Evolutionary conservation across 2,329 filamentous ascomycete species (phyloP).

Genomic region (Epicoccum nigrum): DNA sequence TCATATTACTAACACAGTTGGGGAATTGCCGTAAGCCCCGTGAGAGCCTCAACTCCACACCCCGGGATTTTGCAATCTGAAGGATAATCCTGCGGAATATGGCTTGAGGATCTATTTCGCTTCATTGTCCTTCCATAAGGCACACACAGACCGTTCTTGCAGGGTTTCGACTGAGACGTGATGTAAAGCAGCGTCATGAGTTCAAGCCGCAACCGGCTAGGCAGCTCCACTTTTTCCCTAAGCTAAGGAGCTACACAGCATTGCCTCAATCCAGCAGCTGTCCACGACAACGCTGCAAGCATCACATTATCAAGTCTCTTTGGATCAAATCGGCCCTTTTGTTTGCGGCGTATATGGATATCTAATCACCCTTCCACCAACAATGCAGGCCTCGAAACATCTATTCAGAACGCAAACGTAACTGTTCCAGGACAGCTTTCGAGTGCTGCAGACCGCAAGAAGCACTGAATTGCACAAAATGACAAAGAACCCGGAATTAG

Average conservation of each 20-base stretch:
- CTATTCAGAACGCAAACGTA: constrained; percentile 4
- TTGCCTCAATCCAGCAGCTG: not conserved
- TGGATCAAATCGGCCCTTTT: constrained; percentile 9
- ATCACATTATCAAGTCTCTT: not conserved
- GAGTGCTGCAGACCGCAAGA: not conserved
- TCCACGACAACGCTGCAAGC: constrained; percentile 8
- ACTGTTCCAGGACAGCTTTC: constrained; percentile 1
- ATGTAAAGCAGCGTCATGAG: constrained; percentile 4
- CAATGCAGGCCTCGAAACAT: constrained; percentile 9
- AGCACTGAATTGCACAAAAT: not conserved
- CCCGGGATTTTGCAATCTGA: not conserved
- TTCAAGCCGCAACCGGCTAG: constrained; percentile 4
- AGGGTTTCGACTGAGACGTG: not conserved
- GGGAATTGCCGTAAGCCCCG: not conserved
- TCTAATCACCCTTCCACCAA: constrained; percentile 3
- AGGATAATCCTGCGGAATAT: not conserved
- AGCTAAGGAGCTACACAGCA: not conserved
- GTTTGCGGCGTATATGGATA: constrained; percentile 11
- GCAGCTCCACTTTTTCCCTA: not conserved
- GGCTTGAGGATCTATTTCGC: not conserved
- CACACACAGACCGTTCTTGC: not conserved
- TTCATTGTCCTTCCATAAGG: constrained; percentile 2
- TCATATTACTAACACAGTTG: constrained; percentile 2
- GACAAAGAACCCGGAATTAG: constrained; percentile 1
- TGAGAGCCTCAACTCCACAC: constrained; percentile 3